These are phyloP conservation scores for Phytopythium delawarense DNA, from an alignment of 352 stramenopile genomes.

Conservation along the genomic window DNA sequence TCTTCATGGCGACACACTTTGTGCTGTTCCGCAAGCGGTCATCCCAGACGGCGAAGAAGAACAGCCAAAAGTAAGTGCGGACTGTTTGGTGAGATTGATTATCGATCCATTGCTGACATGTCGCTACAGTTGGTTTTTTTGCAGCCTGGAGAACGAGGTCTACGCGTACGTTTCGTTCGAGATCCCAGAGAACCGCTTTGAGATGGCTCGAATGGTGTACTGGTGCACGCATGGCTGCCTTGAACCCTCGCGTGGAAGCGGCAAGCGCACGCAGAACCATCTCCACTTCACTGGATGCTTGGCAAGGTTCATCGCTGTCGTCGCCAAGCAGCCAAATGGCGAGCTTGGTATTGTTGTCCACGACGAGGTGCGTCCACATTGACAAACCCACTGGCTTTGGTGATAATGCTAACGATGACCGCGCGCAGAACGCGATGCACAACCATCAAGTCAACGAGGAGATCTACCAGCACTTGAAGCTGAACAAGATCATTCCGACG, in stretches of 20 bases:
- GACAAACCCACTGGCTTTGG: too few relatives aligned
- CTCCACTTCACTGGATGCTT: neutral
- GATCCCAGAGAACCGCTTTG: neutral
- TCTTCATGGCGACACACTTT: neutral
- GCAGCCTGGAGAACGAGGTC: neutral
- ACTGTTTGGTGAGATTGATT: neutral
- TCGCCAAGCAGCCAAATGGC: neutral
- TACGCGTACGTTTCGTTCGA: neutral
- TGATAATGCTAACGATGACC: neutral
- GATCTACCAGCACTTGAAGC: neutral
- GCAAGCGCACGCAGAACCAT: neutral
- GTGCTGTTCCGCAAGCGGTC: neutral
- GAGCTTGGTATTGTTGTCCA: neutral
- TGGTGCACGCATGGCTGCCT: neutral
- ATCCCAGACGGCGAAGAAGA: neutral
- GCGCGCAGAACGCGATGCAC: neutral
- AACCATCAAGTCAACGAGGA: slow-evolving; percentile 1
- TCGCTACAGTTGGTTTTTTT: too few relatives aligned
- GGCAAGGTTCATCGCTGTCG: neutral
- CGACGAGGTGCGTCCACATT: neutral
- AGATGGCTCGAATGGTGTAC: neutral
- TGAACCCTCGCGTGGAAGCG: neutral
- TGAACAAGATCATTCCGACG: neutral
- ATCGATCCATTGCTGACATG: neutral
- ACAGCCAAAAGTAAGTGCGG: neutral